Evolutionary conservation across 805 yeast genomes (phyloP).

Genomic region (Alloascoidea africana): DNA sequence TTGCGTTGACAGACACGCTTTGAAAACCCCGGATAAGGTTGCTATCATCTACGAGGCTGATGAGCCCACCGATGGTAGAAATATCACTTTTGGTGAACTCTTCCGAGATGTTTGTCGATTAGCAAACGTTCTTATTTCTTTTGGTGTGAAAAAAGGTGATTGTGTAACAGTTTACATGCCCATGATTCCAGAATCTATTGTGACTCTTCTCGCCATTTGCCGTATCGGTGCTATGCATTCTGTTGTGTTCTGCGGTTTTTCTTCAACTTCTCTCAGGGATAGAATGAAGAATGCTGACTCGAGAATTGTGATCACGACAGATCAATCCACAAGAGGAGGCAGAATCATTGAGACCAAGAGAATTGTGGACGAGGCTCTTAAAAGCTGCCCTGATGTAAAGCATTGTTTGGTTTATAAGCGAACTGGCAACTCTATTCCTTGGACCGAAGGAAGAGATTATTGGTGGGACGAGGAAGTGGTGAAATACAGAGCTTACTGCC

Average conservation of each 20-base stretch:
- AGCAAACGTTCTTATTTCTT: conserved; percentile 48
- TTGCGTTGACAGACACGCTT: conserved; percentile 92
- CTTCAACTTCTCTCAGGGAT: conserved; percentile 56
- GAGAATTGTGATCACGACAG: conserved; percentile 61
- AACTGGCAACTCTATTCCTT: conserved; percentile 43
- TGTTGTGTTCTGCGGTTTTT: conserved; percentile 76
- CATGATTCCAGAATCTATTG: conserved; percentile 70
- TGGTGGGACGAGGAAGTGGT: conserved; percentile 64
- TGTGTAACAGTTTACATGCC: conserved; percentile 80
- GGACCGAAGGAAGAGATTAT: conserved; percentile 44
- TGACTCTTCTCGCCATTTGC: conserved; percentile 62
- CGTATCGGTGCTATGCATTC: conserved; percentile 79
- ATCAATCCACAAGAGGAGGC: conserved; percentile 76
- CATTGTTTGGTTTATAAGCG: conserved; percentile 62
- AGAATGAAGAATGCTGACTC: conserved; percentile 61
- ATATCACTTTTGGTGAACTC: conserved; percentile 56
- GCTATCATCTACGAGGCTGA: conserved; percentile 96
- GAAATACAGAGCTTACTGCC: conserved; percentile 48
- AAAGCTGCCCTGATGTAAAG: conserved; percentile 46
- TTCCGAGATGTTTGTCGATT: conserved; percentile 54
- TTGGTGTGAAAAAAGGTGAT: conserved; percentile 71
- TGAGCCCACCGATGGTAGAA: conserved; percentile 48
- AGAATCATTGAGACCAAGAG: conserved; percentile 67
- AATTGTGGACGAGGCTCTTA: conserved; percentile 69
- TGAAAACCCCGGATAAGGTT: conserved; percentile 65